A percentile compares a stretch with the other conserved stretches of the same genome.
These are phyloP conservation scores for Dichomitus squalens DNA, from an alignment of 1,284 basidiomycete species.

Conservation along the genomic window DNA sequence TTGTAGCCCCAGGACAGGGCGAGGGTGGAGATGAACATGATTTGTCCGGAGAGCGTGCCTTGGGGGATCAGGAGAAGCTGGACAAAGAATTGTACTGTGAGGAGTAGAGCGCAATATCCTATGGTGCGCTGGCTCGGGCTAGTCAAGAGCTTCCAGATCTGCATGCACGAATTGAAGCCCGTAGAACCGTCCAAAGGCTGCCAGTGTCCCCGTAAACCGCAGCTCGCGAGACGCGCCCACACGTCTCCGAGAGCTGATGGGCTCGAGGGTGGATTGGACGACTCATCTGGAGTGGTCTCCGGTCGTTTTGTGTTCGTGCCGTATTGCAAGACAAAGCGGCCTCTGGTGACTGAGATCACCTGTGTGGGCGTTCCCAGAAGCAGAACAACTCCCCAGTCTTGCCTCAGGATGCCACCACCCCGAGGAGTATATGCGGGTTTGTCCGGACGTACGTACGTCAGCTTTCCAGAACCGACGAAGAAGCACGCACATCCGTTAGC, in stretches of 20 bases:
- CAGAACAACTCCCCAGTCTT: slow-evolving; percentile 5
- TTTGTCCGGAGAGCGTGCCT: slow-evolving; percentile 19
- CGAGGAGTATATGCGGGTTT: slow-evolving; percentile 17
- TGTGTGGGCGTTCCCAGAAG: slow-evolving; percentile 19
- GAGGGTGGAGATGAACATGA: slow-evolving; percentile 22
- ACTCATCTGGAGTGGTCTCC: too few relatives aligned
- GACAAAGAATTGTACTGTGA: slow-evolving; percentile 21
- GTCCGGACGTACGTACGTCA: slow-evolving; percentile 16
- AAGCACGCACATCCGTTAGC: slow-evolving; percentile 21
- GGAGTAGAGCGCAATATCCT: slow-evolving; percentile 15
- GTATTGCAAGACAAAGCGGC: slow-evolving; percentile 16
- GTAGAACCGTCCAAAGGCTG: too few relatives aligned
- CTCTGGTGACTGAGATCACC: slow-evolving; percentile 20
- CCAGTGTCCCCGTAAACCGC: too few relatives aligned
- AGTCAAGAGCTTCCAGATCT: too few relatives aligned
- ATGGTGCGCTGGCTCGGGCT: background rate
- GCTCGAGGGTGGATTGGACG: too few relatives aligned
- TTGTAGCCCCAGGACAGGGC: slow-evolving; percentile 21
- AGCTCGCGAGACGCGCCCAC: too few relatives aligned
- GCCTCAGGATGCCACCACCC: slow-evolving; percentile 19
- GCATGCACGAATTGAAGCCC: too few relatives aligned
- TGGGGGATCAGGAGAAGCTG: too few relatives aligned
- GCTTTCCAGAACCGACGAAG: slow-evolving; percentile 19
- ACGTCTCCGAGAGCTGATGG: too few relatives aligned
- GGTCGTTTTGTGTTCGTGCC: background rate